Conservation (phyloP, 352 stramenopile species). For the Saprolegnia parasitica region DNA sequence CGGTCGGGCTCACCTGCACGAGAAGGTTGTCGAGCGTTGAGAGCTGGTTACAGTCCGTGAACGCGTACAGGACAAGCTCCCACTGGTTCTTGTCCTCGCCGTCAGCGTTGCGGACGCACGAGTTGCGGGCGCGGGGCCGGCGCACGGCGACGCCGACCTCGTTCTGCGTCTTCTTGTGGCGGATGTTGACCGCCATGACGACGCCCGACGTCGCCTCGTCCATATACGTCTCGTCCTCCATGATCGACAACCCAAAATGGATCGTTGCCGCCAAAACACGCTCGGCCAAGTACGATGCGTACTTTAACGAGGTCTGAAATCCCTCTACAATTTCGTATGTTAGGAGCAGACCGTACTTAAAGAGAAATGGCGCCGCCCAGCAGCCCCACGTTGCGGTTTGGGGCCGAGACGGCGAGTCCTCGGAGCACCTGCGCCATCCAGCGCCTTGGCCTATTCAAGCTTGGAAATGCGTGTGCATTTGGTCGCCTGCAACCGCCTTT, state of each 20-base stretch:
- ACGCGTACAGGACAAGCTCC: conserved; percentile 69
- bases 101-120: conserved; percentile 62
- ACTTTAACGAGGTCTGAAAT: too few relatives aligned
- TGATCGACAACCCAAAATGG: neutral
- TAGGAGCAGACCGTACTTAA: neutral
- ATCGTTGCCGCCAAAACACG: conserved; percentile 11
- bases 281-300: neutral
- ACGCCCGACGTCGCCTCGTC: conserved; percentile 40
- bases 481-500: too few relatives aligned
- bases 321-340: neutral
- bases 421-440: too few relatives aligned
- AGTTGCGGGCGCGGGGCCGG: conserved; percentile 58
- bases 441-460: too few relatives aligned
- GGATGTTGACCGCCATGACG: conserved; percentile 75
- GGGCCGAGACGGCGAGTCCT: too few relatives aligned
- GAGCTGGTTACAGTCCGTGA: conserved; percentile 81
- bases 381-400: too few relatives aligned
- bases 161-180: conserved; percentile 76
- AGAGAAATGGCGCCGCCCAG: too few relatives aligned
- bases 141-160: conserved; percentile 74
- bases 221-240: neutral
- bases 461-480: too few relatives aligned
- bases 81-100: conserved; percentile 82
- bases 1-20: conserved; percentile 70
- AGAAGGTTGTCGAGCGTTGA: conserved; percentile 79